Evolutionary conservation across 768 basidiomycete genomes (phyloP).

Genomic region (Mycena latifolia): DNA sequence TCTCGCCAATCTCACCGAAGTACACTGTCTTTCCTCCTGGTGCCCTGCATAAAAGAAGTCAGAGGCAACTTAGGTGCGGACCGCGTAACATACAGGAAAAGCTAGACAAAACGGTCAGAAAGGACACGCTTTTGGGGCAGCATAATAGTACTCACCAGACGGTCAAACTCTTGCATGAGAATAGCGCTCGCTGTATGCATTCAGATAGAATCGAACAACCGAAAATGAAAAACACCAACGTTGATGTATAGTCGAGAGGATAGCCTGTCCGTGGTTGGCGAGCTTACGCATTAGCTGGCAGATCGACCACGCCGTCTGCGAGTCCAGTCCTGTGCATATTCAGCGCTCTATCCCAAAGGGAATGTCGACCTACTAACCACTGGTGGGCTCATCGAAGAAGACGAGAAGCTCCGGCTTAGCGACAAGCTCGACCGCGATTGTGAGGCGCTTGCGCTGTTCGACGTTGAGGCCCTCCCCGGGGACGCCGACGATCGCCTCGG

Average conservation of each 20-base stretch:
- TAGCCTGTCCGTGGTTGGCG: conserved; percentile 66
- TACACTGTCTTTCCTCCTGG: conserved; percentile 68
- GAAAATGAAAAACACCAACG: conserved; percentile 20
- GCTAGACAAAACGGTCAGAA: not conserved
- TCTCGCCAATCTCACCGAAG: conserved; percentile 68
- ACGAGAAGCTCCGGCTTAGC: conserved; percentile 64
- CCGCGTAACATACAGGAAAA: conserved; percentile 32
- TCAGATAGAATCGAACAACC: not conserved
- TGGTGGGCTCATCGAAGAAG: conserved; percentile 74
- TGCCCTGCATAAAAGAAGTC: conserved; percentile 48
- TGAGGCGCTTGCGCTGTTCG: conserved; percentile 61
- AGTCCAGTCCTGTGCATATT: conserved; percentile 52
- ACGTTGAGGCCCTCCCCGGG: conserved; percentile 50
- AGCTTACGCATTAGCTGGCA: conserved; percentile 63
- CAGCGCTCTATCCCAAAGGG: not conserved
- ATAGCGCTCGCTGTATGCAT: conserved; percentile 46
- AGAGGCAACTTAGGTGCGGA: not conserved
- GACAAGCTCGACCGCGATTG: conserved; percentile 67
- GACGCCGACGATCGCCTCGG: conserved; percentile 61
- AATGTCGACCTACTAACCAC: conserved; percentile 38
- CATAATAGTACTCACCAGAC: conserved; percentile 42
- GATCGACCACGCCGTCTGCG: conserved; percentile 65
- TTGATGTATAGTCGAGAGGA: conserved; percentile 61
- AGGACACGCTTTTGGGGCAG: not conserved
- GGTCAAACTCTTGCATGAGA: conserved; percentile 66